These are phyloP conservation scores for Diplodia corticola DNA, from an alignment of 2,329 filamentous ascomycete species.

Conservation along the genomic window DNA sequence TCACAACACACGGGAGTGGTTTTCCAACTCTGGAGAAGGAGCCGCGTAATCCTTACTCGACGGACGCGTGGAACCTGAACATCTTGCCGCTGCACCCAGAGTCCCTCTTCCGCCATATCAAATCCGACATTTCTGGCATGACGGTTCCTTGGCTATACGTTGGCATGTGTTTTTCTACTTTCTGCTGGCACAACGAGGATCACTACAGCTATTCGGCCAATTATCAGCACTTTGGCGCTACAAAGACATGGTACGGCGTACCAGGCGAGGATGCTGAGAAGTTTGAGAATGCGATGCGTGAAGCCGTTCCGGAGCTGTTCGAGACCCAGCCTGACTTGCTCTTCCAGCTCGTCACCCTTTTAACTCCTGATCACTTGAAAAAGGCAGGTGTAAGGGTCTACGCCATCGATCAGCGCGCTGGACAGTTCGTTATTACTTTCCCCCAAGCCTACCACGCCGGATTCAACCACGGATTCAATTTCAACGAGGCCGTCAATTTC, in stretches of 20 bases:
- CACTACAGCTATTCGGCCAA: constrained; percentile 98
- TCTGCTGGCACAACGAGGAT: constrained; percentile 99
- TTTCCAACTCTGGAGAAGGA: constrained; percentile 94
- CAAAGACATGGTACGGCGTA: constrained; percentile 99
- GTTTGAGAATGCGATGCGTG: constrained; percentile 92
- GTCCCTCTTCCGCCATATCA: constrained; percentile 94
- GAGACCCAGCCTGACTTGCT: constrained; percentile 95
- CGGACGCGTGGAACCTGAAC: constrained; percentile 94
- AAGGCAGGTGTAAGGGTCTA: constrained; percentile 93
- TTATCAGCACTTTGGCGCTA: constrained; percentile 96
- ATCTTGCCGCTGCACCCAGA: constrained; percentile 87
- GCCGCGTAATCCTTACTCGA: constrained; percentile 81
- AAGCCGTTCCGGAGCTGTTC: constrained; percentile 93
- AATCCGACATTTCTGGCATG: constrained; percentile 98
- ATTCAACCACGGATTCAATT: constrained; percentile 98
- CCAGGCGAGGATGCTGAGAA: constrained; percentile 90
- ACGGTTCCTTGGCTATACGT: constrained; percentile 99
- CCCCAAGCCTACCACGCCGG: constrained; percentile 96
- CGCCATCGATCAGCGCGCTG: constrained; percentile 91
- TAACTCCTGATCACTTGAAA: constrained; percentile 88
- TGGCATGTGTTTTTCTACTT: constrained; percentile 98
- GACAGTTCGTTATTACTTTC: constrained; percentile 95
- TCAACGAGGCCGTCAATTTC: constrained; percentile 98
- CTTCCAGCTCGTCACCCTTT: constrained; percentile 94
- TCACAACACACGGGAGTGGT: constrained; percentile 93